Base-by-base conservation (phyloP, 2,329 filamentous ascomycete species). In the Cercospora zeae-maydis region DNA sequence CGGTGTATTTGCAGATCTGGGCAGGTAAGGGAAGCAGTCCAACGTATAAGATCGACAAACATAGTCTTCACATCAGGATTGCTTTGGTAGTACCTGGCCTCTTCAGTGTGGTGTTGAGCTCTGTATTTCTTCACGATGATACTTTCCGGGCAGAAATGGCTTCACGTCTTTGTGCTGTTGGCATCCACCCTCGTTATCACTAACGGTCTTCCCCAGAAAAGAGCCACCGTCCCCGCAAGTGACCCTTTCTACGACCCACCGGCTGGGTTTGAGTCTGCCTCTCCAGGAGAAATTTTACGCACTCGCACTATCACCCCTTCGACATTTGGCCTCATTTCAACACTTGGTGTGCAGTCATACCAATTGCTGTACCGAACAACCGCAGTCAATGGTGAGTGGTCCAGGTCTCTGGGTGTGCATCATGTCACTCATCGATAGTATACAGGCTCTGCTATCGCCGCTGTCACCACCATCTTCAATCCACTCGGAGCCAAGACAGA, bases 181-280 rank as follows among this genome's bases (percentile, higher is more conserved):
- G 37, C 59, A n/a, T 27, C 47, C 27, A 57, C 37, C 4, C 21
- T 56, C 59, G 52, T 2, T 27, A 4, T 61, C 10, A 14, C 52
- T 10, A 31, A n/a, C n/a, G 47, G 36, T 13, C 51, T 14, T 24
- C 51, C 37, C 9, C 16, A 42, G n/a, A 62, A 62, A 31, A 56
- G 60, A 58, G 60, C 57, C 42, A 24, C 58, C 4, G 58, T 54
- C 6, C 70, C 69, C 11, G 54, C 59, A 5, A 47, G 63, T 13
- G 72, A 74, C 47, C 71, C 70, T 1, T 74, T 74, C 65, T 74
- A 74, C 30, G 9, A 58, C 11, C 68, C 72, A 2, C 71, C 71
- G 21, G 58, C 64, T 47, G 70, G 70, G 21, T 70, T 70, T 60
- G 66, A 66, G 37, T 39, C 53, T 10, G 9, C 54, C 13, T 59